Conservation (phyloP, 768 basidiomycete species). For the Collybia mongolica region DNA sequence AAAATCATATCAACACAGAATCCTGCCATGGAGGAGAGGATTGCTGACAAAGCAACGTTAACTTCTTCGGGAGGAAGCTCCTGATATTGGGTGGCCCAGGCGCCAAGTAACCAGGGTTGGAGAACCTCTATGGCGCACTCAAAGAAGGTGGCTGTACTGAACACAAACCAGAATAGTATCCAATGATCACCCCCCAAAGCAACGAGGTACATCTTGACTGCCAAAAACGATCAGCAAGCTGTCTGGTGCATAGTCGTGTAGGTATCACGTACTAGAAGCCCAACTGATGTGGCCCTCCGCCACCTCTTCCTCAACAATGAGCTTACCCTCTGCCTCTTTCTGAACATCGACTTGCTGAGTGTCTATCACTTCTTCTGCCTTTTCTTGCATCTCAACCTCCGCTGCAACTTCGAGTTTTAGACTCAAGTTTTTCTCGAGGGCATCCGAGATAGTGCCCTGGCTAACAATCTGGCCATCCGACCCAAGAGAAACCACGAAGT, state of each 20-base stretch:
- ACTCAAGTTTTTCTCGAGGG: conserved; percentile 35
- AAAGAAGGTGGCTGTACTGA: conserved; percentile 18
- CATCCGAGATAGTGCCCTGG: conserved; percentile 48
- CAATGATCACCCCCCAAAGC: conserved; percentile 33
- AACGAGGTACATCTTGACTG: conserved; percentile 34
- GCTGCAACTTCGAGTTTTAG: conserved; percentile 24
- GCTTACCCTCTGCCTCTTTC: conserved; percentile 43
- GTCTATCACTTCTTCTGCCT: conserved; percentile 21
- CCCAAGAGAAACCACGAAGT: conserved; percentile 54
- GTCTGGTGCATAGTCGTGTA: background rate
- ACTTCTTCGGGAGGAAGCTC: conserved; percentile 27
- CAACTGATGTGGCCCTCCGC: conserved; percentile 56
- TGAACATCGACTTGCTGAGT: conserved; percentile 13
- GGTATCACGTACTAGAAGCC: conserved; percentile 29
- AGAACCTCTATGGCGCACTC: conserved; percentile 19
- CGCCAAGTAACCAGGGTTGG: conserved; percentile 42
- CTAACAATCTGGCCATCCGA: conserved; percentile 49
- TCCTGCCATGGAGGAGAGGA: background rate
- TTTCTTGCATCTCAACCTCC: conserved; percentile 23
- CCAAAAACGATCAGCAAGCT: conserved; percentile 20
- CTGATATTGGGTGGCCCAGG: conserved; percentile 41
- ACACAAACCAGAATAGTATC: conserved; percentile 30
- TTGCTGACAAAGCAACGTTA: conserved; percentile 31
- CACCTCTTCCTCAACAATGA: conserved; percentile 64
- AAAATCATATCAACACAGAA: background rate